phyloP scores from a whole-genome alignment of 2,329 filamentous ascomycete species.

The Mollisia scopiformis region DNA sequence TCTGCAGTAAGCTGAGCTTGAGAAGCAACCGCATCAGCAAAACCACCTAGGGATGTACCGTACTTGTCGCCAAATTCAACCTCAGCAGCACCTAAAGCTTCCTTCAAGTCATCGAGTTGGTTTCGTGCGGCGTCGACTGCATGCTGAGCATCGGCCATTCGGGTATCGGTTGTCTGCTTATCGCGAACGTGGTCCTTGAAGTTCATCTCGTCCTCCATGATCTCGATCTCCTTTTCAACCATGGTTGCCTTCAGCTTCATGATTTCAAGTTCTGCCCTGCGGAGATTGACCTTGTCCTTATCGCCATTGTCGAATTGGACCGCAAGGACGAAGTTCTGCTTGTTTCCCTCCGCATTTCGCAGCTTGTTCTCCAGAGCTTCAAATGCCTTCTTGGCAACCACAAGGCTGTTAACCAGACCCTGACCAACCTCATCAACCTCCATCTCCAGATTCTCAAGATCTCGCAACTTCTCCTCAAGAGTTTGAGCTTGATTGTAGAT shows the following conservation, averaged over 20 bases:
- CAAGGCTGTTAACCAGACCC: not conserved
- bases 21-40: not conserved
- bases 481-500: not conserved
- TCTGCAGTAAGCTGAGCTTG: not conserved
- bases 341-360: not conserved
- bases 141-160: not conserved
- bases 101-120: not conserved
- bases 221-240: not conserved
- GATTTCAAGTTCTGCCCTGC: constrained; percentile 10
- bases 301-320: not conserved
- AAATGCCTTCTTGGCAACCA: not conserved
- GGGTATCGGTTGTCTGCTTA: not conserved
- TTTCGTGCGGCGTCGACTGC: not conserved
- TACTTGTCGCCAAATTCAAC: not conserved
- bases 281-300: not conserved
- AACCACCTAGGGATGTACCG: not conserved
- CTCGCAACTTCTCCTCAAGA: not conserved
- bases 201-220: constrained; percentile 2
- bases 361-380: not conserved
- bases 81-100: not conserved
- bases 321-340: not conserved
- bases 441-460: not conserved
- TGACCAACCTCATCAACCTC: not conserved
- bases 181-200: not conserved
- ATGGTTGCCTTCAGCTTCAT: constrained; percentile 5